These are phyloP conservation scores for Fusarium duplospermum DNA, from an alignment of 2,329 filamentous ascomycete species.

Conservation along the genomic window DNA sequence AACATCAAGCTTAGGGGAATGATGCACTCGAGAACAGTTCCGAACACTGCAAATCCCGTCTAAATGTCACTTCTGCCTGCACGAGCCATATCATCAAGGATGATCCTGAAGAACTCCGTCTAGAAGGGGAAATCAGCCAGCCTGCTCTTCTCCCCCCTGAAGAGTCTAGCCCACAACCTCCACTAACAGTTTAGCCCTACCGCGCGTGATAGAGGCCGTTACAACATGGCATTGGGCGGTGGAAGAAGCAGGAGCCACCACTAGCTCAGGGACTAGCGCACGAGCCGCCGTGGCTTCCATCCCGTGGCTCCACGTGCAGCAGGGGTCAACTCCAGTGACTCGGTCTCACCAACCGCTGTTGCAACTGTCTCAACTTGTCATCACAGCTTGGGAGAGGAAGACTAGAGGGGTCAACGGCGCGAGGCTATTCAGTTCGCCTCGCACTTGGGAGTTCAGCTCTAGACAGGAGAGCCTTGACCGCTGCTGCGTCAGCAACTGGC, in stretches of 20 bases:
- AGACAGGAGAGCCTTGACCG: neutral
- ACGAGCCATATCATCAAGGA: conserved; percentile 11
- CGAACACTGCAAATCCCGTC: neutral
- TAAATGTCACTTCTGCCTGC: neutral
- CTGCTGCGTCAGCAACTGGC: neutral
- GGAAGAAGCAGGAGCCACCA: conserved; percentile 11
- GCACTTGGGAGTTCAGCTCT: neutral
- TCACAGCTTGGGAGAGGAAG: neutral
- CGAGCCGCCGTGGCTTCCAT: neutral
- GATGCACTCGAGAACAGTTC: neutral
- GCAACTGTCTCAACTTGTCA: neutral
- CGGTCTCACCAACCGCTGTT: neutral
- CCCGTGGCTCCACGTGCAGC: conserved; percentile 14
- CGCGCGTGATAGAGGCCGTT: neutral
- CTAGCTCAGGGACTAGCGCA: conserved; percentile 24
- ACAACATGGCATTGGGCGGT: conserved; percentile 20
- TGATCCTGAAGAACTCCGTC: neutral
- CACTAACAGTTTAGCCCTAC: conserved; percentile 28
- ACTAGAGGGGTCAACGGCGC: neutral
- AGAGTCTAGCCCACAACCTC: neutral
- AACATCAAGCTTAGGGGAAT: neutral
- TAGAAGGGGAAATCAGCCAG: conserved; percentile 21
- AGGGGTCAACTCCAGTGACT: conserved; percentile 14
- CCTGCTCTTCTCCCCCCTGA: neutral
- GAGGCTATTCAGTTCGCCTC: neutral